Percentiles rank a stretch among this genome's conserved stretches.
Conservation (phyloP, 2,329 filamentous ascomycete genomes). For the Ophiosphaerella herpotricha region DNA sequence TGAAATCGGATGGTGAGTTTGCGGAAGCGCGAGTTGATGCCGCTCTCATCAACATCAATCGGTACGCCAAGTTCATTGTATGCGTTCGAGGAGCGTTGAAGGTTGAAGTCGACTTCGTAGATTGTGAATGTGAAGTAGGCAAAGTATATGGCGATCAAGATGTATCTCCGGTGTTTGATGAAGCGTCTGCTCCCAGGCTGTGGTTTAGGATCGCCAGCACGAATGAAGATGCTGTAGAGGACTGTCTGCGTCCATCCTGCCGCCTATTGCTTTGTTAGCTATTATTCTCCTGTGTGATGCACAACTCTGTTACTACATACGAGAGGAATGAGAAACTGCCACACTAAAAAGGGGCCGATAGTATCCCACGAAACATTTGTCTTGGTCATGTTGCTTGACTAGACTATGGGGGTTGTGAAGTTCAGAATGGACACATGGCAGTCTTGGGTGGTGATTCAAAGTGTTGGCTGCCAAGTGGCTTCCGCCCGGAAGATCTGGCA, state of each 20-base stretch:
- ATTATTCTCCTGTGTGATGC: not conserved
- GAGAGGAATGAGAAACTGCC: slow-evolving; percentile 43
- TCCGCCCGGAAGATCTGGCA: not conserved
- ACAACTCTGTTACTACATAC: slow-evolving; percentile 12
- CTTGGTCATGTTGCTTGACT: slow-evolving; percentile 21
- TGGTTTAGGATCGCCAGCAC: slow-evolving; percentile 83
- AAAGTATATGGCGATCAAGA: slow-evolving; percentile 81
- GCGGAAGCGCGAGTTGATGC: slow-evolving; percentile 84
- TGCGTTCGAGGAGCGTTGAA: slow-evolving; percentile 73
- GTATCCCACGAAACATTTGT: slow-evolving; percentile 37
- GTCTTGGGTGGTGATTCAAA: no score
- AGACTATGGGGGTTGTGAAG: not conserved
- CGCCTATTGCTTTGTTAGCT: slow-evolving; percentile 30
- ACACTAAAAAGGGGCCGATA: slow-evolving; percentile 37
- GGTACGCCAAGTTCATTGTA: slow-evolving; percentile 78
- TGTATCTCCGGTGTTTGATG: slow-evolving; percentile 75
- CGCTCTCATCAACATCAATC: slow-evolving; percentile 69
- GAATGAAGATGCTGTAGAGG: slow-evolving; percentile 87
- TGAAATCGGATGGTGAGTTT: slow-evolving; percentile 68
- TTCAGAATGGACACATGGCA: no score
- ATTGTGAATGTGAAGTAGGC: slow-evolving; percentile 89
- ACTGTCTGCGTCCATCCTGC: slow-evolving; percentile 66
- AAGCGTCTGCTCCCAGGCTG: slow-evolving; percentile 69
- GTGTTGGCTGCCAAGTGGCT: no score
- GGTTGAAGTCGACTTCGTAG: slow-evolving; percentile 85